Conservation (phyloP, 495 filamentous ascomycete species). For the Venustampulla echinocandica region DNA sequence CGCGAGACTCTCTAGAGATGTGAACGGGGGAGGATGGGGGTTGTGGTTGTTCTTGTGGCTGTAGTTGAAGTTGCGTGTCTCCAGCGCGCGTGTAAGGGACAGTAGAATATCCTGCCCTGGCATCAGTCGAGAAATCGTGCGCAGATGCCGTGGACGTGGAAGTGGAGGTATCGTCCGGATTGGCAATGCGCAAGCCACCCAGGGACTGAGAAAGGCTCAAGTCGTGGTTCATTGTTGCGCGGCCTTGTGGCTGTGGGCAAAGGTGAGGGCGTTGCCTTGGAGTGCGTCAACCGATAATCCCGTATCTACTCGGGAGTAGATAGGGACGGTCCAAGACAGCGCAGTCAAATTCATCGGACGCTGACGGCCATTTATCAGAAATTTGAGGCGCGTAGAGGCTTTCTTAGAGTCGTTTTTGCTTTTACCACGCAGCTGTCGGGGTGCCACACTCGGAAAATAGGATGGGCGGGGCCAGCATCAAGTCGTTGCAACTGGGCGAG, state of each 20-base stretch:
- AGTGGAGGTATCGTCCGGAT: conserved; percentile 69
- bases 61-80: not conserved
- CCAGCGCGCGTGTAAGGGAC: not conserved
- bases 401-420: too few species aligned
- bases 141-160: not conserved
- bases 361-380: too few species aligned
- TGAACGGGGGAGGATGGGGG: conserved; percentile 4
- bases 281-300: too few species aligned
- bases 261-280: too few species aligned
- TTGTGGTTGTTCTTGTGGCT: not conserved
- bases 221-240: conserved; percentile 73
- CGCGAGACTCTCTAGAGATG: conserved; percentile 43
- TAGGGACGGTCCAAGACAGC: too few species aligned
- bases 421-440: too few species aligned
- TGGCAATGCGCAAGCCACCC: conserved; percentile 93
- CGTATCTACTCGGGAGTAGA: too few species aligned
- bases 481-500: too few species aligned
- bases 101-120: not conserved
- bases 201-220: conserved; percentile 86
- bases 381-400: too few species aligned
- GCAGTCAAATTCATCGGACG: too few species aligned
- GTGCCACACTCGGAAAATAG: too few species aligned
- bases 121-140: not conserved
- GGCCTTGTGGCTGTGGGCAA: conserved; percentile 2
- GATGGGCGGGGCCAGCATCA: too few species aligned